phyloP scores from a whole-genome alignment of 805 yeast genomes.

The Starmerella kuoi region DNA sequence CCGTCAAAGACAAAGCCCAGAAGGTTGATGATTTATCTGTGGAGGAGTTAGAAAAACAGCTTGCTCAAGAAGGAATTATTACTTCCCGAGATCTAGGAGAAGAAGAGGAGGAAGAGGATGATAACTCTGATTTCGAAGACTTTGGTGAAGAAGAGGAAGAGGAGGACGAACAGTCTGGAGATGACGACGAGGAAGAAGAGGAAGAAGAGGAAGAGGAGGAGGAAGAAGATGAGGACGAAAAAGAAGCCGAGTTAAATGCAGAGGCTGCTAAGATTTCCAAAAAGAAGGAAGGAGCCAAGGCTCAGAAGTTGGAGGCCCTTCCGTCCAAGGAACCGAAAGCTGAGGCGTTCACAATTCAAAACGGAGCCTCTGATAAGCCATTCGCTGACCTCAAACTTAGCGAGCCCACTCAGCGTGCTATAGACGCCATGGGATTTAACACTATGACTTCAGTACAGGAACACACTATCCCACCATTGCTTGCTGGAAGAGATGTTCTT shows the following conservation, averaged over 20 bases:
- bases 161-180: neutral
- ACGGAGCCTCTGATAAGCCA: slow-evolving; percentile 21
- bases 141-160: slow-evolving; percentile 1
- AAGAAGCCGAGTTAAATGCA: neutral
- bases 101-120: slow-evolving; percentile 8
- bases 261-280: neutral
- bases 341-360: slow-evolving; percentile 21
- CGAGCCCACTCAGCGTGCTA: slow-evolving; percentile 68
- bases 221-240: slow-evolving; percentile 2
- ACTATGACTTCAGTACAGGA: slow-evolving; percentile 92
- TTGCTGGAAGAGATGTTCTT: slow-evolving; percentile 92
- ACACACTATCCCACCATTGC: slow-evolving; percentile 86
- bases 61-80: slow-evolving; percentile 17
- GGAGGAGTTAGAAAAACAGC: slow-evolving; percentile 20
- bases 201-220: neutral
- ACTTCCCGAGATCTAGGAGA: slow-evolving; percentile 16
- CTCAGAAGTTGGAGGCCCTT: neutral
- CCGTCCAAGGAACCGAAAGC: slow-evolving; percentile 8
- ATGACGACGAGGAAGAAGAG: slow-evolving; percentile 3
- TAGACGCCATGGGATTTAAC: slow-evolving; percentile 77
- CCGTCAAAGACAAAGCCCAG: neutral
- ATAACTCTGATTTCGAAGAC: too few relatives aligned
- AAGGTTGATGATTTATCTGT: slow-evolving; percentile 16
- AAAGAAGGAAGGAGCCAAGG: slow-evolving; percentile 1
- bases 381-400: slow-evolving; percentile 55